Percentiles rank a stretch among this genome's conserved stretches.
Evolutionary conservation across 2,329 filamentous ascomycete species (phyloP).

Genomic region (Grosmannia penicillata): DNA sequence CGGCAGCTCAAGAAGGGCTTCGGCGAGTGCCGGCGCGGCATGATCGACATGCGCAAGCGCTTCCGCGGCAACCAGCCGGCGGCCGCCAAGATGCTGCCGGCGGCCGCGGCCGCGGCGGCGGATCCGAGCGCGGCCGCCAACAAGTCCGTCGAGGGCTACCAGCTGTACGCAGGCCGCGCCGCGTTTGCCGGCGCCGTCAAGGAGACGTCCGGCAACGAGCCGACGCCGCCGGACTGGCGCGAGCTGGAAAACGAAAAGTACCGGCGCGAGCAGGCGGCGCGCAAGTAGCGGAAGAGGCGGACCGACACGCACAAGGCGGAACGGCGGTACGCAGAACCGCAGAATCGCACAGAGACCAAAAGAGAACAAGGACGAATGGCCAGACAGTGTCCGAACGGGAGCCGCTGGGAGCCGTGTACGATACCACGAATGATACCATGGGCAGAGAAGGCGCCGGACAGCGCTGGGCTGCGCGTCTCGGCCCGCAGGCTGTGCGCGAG

Average conservation of each 20-base stretch:
- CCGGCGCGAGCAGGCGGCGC: slow-evolving; percentile 20
- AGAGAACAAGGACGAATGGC: not conserved
- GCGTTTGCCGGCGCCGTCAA: slow-evolving; percentile 52
- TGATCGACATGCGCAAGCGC: slow-evolving; percentile 97
- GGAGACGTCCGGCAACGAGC: slow-evolving; percentile 53
- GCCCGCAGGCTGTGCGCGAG: too few relatives aligned
- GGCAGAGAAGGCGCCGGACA: too few relatives aligned
- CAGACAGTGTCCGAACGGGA: not conserved
- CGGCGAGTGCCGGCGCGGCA: slow-evolving; percentile 86
- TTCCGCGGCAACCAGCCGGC: slow-evolving; percentile 91
- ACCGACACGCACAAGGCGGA: too few relatives aligned
- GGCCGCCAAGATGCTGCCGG: slow-evolving; percentile 37
- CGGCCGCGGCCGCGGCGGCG: slow-evolving; percentile 28
- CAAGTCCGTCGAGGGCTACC: slow-evolving; percentile 28
- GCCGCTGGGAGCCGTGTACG: not conserved
- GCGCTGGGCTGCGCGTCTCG: too few relatives aligned
- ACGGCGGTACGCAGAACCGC: too few relatives aligned
- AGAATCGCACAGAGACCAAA: too few relatives aligned
- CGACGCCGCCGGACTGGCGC: slow-evolving; percentile 44
- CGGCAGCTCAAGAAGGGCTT: slow-evolving; percentile 88
- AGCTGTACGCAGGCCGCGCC: slow-evolving; percentile 66
- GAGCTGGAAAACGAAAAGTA: slow-evolving; percentile 51
- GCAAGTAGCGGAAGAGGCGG: too few relatives aligned
- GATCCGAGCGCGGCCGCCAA: slow-evolving; percentile 32
- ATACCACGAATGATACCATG: not conserved